phyloP scores from a whole-genome alignment of 768 basidiomycete species.

The Leccinum longicurvipes region DNA sequence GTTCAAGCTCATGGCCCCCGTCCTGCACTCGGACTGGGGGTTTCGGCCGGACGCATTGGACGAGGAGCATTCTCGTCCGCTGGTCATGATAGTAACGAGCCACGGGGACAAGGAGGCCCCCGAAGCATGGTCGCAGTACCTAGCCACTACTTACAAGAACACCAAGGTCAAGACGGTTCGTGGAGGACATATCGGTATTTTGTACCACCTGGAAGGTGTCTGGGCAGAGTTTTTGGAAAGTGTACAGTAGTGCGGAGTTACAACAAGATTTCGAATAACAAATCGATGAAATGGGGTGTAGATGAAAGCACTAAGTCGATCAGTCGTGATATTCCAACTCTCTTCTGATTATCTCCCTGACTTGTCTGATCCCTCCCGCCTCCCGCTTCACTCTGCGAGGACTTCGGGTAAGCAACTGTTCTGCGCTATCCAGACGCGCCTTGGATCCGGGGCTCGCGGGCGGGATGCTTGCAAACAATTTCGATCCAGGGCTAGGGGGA shows the following conservation, averaged over 20 bases:
- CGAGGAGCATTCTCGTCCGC: conserved; percentile 42
- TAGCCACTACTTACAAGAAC: conserved; percentile 47
- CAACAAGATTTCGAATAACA: conserved; percentile 22
- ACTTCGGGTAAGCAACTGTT: conserved; percentile 63
- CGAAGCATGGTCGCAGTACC: conserved; percentile 43
- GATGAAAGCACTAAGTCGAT: conserved; percentile 27
- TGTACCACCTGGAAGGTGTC: conserved; percentile 45
- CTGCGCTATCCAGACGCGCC: conserved; percentile 55
- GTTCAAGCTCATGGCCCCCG: conserved; percentile 39
- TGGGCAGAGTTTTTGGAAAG: conserved; percentile 36
- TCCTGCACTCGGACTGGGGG: conserved; percentile 53
- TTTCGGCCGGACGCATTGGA: conserved; percentile 42
- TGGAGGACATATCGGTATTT: conserved; percentile 48
- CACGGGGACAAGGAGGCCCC: conserved; percentile 42
- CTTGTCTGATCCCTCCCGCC: conserved; percentile 70
- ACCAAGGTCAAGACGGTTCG: conserved; percentile 37
- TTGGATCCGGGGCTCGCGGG: conserved; percentile 51
- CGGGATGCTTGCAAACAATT: conserved; percentile 15
- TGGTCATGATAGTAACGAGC: conserved; percentile 45
- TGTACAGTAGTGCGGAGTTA: conserved; percentile 14
- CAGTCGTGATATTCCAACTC: conserved; percentile 72
- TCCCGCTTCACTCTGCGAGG: conserved; percentile 70
- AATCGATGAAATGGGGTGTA: conserved; percentile 25
- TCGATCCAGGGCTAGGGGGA: conserved; percentile 42
- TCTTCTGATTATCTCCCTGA: conserved; percentile 75